phyloP scores from a whole-genome alignment of 768 basidiomycete genomes.

The Sutorius australiensis region DNA sequence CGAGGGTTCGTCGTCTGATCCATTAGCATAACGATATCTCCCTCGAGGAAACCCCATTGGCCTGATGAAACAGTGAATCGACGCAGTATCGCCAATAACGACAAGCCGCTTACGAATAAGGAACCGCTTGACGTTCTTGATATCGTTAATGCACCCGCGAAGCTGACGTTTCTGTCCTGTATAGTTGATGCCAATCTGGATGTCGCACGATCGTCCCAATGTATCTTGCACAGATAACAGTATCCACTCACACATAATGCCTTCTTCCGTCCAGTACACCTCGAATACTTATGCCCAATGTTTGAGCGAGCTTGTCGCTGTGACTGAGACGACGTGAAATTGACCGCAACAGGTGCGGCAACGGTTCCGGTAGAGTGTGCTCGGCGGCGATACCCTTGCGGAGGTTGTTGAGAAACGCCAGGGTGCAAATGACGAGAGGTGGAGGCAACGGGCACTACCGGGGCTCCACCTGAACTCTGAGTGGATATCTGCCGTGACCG shows the following conservation, averaged over 20 bases:
- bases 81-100: neutral
- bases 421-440: neutral
- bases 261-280: slow-evolving; percentile 50
- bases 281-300: slow-evolving; percentile 39
- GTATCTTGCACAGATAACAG: neutral
- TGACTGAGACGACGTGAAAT: slow-evolving; percentile 3
- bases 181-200: slow-evolving; percentile 79
- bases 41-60: slow-evolving; percentile 44
- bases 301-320: slow-evolving; percentile 1
- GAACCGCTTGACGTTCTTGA: slow-evolving; percentile 64
- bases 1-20: slow-evolving; percentile 43
- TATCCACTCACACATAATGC: slow-evolving; percentile 39
- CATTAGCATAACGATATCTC: slow-evolving; percentile 56
- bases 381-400: slow-evolving; percentile 19
- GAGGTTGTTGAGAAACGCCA: slow-evolving; percentile 4
- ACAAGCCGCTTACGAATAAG: slow-evolving; percentile 46
- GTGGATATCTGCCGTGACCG: slow-evolving; percentile 10
- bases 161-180: slow-evolving; percentile 58
- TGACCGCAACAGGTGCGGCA: neutral
- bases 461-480: slow-evolving; percentile 1
- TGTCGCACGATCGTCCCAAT: neutral
- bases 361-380: slow-evolving; percentile 18
- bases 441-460: slow-evolving; percentile 1
- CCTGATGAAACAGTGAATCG: slow-evolving; percentile 21
- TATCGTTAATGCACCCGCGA: slow-evolving; percentile 80